phyloP scores from a whole-genome alignment of 768 basidiomycete species.

The Crepidotus variabilis region DNA sequence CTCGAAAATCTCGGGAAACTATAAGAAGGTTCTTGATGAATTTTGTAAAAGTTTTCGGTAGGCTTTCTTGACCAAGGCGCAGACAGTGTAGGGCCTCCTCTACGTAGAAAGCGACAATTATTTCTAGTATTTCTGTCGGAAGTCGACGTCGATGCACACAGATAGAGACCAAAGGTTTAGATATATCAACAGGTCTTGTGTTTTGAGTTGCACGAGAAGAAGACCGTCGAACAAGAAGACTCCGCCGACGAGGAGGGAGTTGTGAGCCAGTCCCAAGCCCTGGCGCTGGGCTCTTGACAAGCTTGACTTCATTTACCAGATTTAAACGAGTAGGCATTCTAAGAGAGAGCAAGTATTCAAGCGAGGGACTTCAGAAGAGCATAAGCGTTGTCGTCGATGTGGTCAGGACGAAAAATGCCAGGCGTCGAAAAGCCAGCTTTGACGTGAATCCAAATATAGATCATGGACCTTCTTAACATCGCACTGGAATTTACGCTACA shows the following conservation, averaged over 20 bases:
- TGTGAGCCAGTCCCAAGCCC: not conserved
- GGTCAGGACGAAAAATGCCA: not conserved
- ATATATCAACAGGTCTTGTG: not conserved
- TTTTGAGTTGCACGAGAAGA: constrained; percentile 3
- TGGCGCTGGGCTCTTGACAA: not conserved
- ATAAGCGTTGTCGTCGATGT: not conserved
- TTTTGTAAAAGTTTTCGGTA: constrained; percentile 20
- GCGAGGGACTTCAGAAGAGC: not conserved
- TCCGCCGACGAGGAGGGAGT: constrained; percentile 1
- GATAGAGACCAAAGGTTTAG: not conserved
- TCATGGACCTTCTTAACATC: no score
- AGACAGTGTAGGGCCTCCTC: constrained; percentile 8
- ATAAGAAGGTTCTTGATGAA: constrained; percentile 35
- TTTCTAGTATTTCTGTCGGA: constrained; percentile 34
- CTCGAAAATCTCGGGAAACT: constrained; percentile 38
- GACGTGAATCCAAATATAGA: not conserved
- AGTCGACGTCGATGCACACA: constrained; percentile 20
- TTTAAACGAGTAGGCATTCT: constrained; percentile 4
- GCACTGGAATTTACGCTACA: no score
- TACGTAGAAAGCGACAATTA: constrained; percentile 26
- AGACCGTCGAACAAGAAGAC: constrained; percentile 1
- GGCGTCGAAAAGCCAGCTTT: not conserved
- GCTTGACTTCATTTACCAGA: not conserved
- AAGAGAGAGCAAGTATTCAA: not conserved
- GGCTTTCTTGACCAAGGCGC: constrained; percentile 1